A percentile compares a stretch with the other conserved stretches of the same genome.
Evolutionary conservation across 225 moss, liverwort and hornwort species (phyloP).

Genomic region (Marchantia paleacea): DNA sequence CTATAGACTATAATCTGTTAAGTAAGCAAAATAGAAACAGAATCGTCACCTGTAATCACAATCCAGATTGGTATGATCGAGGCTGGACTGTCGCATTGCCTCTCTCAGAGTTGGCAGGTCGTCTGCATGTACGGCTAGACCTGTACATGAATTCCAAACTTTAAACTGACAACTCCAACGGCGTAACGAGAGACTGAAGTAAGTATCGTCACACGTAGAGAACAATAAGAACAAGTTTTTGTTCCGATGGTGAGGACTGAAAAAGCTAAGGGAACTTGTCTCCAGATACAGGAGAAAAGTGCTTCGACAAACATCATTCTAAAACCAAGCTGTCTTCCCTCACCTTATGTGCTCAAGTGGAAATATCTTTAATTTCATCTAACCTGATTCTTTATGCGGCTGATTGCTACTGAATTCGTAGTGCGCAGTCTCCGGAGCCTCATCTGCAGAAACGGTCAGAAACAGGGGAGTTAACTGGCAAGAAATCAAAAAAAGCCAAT

Average conservation of each 20-base stretch:
- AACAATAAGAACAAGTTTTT: background rate
- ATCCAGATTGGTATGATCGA: conserved; percentile 25
- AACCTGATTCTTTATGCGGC: conserved; percentile 20
- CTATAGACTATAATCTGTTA: no score
- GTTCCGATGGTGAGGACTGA: background rate
- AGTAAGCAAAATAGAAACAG: no score
- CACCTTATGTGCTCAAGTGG: no score
- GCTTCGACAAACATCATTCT: background rate
- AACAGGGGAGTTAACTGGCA: background rate
- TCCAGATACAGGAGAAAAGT: background rate
- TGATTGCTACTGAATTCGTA: conserved; percentile 2
- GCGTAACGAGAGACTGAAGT: background rate
- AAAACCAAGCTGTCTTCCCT: background rate
- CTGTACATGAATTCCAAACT: background rate
- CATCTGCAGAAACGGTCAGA: conserved; percentile 4
- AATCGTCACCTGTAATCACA: conserved; percentile 31
- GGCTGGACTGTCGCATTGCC: conserved; percentile 30
- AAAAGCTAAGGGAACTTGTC: background rate
- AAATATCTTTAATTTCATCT: background rate
- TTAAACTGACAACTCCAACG: background rate
- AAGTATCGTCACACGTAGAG: background rate
- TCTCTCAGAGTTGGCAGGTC: conserved; percentile 26
- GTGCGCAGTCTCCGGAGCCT: conserved; percentile 5
- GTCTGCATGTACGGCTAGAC: conserved; percentile 13
- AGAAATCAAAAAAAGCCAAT: background rate